These are phyloP conservation scores for Thielaviopsis euricoi DNA, from an alignment of 2,329 filamentous ascomycete genomes.

Conservation along the genomic window DNA sequence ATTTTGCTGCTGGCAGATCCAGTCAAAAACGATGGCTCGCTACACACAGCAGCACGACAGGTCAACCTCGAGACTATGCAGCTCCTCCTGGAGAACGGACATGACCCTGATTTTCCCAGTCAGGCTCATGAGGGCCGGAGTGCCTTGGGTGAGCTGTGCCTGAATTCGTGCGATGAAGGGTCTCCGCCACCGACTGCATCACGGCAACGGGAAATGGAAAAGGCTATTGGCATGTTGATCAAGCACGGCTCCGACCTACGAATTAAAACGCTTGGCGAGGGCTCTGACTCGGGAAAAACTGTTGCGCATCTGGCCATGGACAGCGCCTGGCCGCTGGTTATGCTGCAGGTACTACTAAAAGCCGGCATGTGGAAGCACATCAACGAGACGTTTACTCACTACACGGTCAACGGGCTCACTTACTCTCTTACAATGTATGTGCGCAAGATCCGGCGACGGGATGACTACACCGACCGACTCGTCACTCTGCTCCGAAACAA, in stretches of 20 bases:
- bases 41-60: constrained; percentile 46
- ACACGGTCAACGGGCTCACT: constrained; percentile 32
- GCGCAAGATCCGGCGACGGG: constrained; percentile 23
- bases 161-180: constrained; percentile 31
- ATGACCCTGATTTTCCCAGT: constrained; percentile 49
- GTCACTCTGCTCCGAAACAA: constrained; percentile 33
- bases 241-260: constrained; percentile 38
- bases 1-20: constrained; percentile 38
- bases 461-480: constrained; percentile 18
- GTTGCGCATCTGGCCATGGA: constrained; percentile 44
- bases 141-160: constrained; percentile 46
- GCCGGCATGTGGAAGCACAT: constrained; percentile 48
- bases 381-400: constrained; percentile 42
- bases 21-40: constrained; percentile 44
- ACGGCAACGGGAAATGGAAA: constrained; percentile 37
- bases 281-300: constrained; percentile 25
- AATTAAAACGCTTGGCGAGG: constrained; percentile 31
- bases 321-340: constrained; percentile 34
- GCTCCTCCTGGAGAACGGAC: constrained; percentile 39
- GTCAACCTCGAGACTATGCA: constrained; percentile 40
- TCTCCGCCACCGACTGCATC: constrained; percentile 27
- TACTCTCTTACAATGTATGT: constrained; percentile 53
- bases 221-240: constrained; percentile 39
- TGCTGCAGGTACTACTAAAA: constrained; percentile 42
- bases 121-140: constrained; percentile 44